Evolutionary conservation across 192 early-diverging fungal species (phyloP).

Genomic region (Backusella morwellensis): DNA sequence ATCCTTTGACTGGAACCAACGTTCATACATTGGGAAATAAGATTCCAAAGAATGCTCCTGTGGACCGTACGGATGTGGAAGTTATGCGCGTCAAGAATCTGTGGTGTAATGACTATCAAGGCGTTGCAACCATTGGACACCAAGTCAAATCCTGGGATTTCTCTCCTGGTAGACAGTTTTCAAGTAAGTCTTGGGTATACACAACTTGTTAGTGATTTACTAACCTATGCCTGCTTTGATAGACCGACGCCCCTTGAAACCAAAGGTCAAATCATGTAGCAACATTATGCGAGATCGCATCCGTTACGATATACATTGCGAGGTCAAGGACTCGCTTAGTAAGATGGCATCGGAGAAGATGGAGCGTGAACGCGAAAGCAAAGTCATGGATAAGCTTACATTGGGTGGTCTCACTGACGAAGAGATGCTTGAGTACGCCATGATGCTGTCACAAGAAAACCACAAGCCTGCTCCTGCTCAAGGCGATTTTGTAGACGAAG

Average conservation of each 20-base stretch:
- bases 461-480: too few relatives aligned
- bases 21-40: constrained; percentile 19
- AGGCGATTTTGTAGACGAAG: neutral
- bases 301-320: constrained; percentile 42
- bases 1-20: constrained; percentile 46
- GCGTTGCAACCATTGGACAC: constrained; percentile 46
- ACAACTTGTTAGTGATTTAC: too few relatives aligned
- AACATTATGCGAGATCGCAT: constrained; percentile 7
- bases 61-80: constrained; percentile 35
- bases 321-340: constrained; percentile 31
- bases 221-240: neutral
- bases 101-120: constrained; percentile 36
- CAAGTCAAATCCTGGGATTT: constrained; percentile 59
- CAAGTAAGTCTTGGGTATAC: neutral
- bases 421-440: constrained; percentile 55
- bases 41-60: constrained; percentile 29
- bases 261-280: constrained; percentile 8
- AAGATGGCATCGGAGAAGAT: constrained; percentile 33
- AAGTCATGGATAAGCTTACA: constrained; percentile 22
- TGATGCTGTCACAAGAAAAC: constrained; percentile 46
- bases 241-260: constrained; percentile 10
- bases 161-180: constrained; percentile 37
- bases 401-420: constrained; percentile 50
- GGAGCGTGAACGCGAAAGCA: constrained; percentile 12
- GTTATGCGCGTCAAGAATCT: constrained; percentile 35